Base-by-base conservation (phyloP, 2,329 filamentous ascomycete genomes). In the Colletotrichum musae region DNA sequence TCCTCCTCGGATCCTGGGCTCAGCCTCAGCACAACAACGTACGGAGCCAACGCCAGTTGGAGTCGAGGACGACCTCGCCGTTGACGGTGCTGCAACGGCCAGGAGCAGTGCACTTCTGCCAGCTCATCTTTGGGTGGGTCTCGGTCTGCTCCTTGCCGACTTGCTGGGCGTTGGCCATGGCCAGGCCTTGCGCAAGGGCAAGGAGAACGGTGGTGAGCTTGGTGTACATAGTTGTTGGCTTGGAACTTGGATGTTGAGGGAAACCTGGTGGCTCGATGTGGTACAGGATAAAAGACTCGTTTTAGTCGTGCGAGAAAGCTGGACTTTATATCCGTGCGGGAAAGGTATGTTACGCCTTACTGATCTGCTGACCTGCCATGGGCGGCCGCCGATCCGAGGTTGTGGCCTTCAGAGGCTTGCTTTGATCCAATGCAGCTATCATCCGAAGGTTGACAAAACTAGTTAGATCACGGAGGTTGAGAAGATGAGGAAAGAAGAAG, bases 31-130 rank as follows among this genome's bases (percentile, higher is more conserved):
- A 9, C 6, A 10, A 10, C 7, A 12, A 28, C 54, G n/a, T 16
- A 57, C 87, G 85, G 39, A 86, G 76, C 86, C 86, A 88, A 65
- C 86, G 84, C 85, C 85, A 88, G 78, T 87, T 87, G 70, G 85
- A 72, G 72, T 88, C 86, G 72, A 88, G 77, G 50, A 85, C 83
- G 51, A 88, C 79, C 57, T 81, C 81, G 47, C 81, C 83, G 58
- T 76, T 75, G 69, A 84, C 79, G 21, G 78, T 80, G 73, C 82
- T 85, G 56, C 78, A 79, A 50, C 82, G 80, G 39, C 74, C 77
- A 10, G 54, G 54, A 13, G 74, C 74, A 24, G 83, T 80, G 74
- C 85, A 87, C 70, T 79, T 77, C 72, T 83, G 75, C 80, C 82
- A 84, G 64, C 77, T 81, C 73, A 87, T 75, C 43, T 79, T 72